Conservation (phyloP, 2,329 filamentous ascomycete genomes). For the Sphaerulina populicola region DNA sequence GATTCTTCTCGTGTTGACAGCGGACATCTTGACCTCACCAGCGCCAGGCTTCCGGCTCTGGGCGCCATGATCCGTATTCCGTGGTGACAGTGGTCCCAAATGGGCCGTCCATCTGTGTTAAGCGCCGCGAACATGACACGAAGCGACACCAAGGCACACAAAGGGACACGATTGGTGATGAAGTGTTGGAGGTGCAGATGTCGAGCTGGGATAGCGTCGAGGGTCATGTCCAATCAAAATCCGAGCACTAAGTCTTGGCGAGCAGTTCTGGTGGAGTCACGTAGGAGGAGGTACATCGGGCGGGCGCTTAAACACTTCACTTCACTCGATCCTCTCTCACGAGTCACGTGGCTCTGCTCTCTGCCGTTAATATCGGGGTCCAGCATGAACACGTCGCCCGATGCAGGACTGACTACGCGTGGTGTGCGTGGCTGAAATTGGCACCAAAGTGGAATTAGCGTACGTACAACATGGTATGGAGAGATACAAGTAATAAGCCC, state of each 20-base stretch:
- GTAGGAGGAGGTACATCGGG: too few relatives aligned
- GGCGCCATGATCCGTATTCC: background rate
- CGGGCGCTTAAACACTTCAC: background rate
- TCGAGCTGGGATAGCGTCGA: background rate
- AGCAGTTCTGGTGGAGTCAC: background rate
- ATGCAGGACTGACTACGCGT: too few relatives aligned
- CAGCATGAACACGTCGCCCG: too few relatives aligned
- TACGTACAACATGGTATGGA: background rate
- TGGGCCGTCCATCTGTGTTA: slow-evolving; percentile 4
- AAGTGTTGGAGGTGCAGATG: slow-evolving; percentile 6
- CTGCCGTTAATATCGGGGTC: background rate
- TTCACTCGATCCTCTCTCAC: background rate
- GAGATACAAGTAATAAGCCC: background rate
- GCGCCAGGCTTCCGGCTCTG: slow-evolving; percentile 11
- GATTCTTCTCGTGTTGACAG: background rate
- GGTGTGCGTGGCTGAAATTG: too few relatives aligned
- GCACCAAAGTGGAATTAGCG: background rate
- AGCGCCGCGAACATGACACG: slow-evolving; percentile 13
- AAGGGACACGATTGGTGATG: slow-evolving; percentile 14
- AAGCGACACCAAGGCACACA: slow-evolving; percentile 9
- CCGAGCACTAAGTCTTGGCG: background rate
- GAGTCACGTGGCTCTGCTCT: background rate
- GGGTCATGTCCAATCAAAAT: background rate
- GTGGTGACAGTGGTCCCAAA: background rate
- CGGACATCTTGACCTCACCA: too few relatives aligned